phyloP scores from a whole-genome alignment of 129 eudicot genomes.

The Saussurea involucrata region DNA sequence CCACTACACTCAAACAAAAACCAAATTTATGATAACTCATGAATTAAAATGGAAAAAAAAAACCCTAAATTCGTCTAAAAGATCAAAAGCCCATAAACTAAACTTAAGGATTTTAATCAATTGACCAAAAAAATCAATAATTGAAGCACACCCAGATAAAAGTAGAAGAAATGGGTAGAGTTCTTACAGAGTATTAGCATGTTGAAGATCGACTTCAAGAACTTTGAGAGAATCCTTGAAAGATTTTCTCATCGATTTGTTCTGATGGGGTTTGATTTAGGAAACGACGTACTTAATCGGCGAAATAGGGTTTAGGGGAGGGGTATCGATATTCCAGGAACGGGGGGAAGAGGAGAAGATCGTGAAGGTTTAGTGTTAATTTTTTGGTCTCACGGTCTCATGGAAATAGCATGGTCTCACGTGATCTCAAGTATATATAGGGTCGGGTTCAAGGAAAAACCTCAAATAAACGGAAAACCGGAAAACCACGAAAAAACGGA shows the following conservation, averaged over 20 bases:
- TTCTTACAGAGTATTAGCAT: slow-evolving; percentile 66
- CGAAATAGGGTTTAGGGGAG: too few relatives aligned
- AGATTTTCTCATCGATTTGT: slow-evolving; percentile 58
- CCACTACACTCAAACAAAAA: slow-evolving; percentile 18
- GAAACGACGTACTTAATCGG: too few relatives aligned
- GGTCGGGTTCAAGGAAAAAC: too few relatives aligned
- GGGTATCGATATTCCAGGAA: too few relatives aligned
- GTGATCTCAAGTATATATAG: too few relatives aligned
- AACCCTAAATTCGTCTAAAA: slow-evolving; percentile 8
- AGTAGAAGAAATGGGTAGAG: background rate
- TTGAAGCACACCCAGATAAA: background rate
- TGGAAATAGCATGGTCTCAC: too few relatives aligned
- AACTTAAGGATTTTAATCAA: background rate
- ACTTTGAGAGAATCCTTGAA: slow-evolving; percentile 82
- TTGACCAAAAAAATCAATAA: background rate
- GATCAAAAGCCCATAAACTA: slow-evolving; percentile 19
- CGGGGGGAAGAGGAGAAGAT: too few relatives aligned
- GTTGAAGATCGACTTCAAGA: slow-evolving; percentile 85
- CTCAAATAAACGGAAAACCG: too few relatives aligned
- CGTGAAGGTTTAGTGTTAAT: too few relatives aligned
- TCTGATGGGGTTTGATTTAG: too few relatives aligned
- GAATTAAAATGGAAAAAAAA: background rate
- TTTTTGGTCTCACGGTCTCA: too few relatives aligned
- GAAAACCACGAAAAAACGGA: too few relatives aligned
- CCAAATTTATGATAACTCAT: slow-evolving; percentile 9